Evolutionary conservation across 1,284 basidiomycete genomes (phyloP), one percentile per base, ranked within the genome.

Genomic region (Sphagnurus paluster): DNA sequence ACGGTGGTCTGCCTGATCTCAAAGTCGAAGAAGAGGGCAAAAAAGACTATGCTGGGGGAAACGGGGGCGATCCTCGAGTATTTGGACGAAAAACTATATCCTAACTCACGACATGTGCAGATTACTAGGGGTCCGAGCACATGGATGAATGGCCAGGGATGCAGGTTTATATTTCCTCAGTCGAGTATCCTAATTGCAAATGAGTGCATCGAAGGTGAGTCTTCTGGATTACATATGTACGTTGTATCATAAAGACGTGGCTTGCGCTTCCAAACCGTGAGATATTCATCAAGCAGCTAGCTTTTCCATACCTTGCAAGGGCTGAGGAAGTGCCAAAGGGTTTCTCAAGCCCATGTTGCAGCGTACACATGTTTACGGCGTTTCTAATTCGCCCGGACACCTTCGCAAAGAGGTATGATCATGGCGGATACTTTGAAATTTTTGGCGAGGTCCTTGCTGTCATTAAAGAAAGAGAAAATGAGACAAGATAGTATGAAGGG

Each of bases 141-240:
- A 29, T 13, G 23, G 20, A 26, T 44, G 34, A 17, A 37, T 29
- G 33, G 42, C 35, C 28, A 44, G 37, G 26, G 42, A 44, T n/a
- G 42, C 42, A 20, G 34, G 34, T 21, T 21, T 44, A 21, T 37
- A 25, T 30, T 42, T 35, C 19, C 30, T 42, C 32, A 23, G 35
- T 13, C 41, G 41, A 11, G n/a, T 44, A 21, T 29, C n/a, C n/a
- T n/a, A n/a, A n/a, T n/a, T 36, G 6, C 33, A 37, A 30, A 25
- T 44, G 34, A 44, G 25, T 14, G 34, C 11, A 16, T 28, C 34
- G 17, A 26, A 44, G 25, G 25, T 36, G 7, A 20, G 34, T 37
- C 2, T 4, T 7, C 5, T 17, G 28, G 14, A 2, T 23, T 2
- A 13, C 5, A 8, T 9, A 13, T 11, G 8, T 21, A 1, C 5